Evolutionary conservation across 1,139 yeast species (phyloP), one percentile per base, ranked within the genome.

Genomic region (Fermentozyma sake): DNA sequence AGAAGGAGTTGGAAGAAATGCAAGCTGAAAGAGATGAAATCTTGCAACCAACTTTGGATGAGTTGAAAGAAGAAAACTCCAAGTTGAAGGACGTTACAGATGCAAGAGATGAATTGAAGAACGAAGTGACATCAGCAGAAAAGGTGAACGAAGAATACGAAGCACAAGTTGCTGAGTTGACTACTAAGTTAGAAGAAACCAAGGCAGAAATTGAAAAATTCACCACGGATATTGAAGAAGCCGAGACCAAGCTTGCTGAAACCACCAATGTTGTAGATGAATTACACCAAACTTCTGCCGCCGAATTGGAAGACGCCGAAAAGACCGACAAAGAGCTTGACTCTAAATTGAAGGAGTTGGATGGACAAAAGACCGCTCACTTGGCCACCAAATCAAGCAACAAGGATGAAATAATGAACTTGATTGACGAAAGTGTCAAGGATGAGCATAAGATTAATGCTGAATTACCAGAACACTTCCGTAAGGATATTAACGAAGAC

Each of bases 401-500:
- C 36, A 64, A 63, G 48, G 42, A 51, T 20, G 60, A 55, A 17
- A 66, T 67, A 32, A 46, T 52, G 39, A 37, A 35, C 12, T 49
- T 51, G 10, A 39, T 66, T 20, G 61, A 61, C 19, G 55, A 55
- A 20, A 49, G 50, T 41, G 66, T 66, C 16, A 58, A 57, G 38
- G 66, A 58, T 22, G 72, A 65, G 39, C 65, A 61, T 38, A 56
- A 50, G 32, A 67, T 73, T 39, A 72, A 72, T 41, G 48, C 42
- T 13, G 72, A 64, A 37, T 63, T 72, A 38, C 80, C 80, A 9
- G 75, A 68, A 28, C 79, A 74, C 49, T 58, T 73, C 44, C 60
- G 57, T 35, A 47, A 49, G 25, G 68, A 66, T 4, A 49, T 73
- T 14, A 49, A 62, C 34, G 75, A 68, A 38, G 48, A 48, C 31